Percentiles rank a stretch among this genome's conserved stretches.
Evolutionary conservation across 2,329 filamentous ascomycete genomes (phyloP).

Genomic region (Alternaria arbusti): DNA sequence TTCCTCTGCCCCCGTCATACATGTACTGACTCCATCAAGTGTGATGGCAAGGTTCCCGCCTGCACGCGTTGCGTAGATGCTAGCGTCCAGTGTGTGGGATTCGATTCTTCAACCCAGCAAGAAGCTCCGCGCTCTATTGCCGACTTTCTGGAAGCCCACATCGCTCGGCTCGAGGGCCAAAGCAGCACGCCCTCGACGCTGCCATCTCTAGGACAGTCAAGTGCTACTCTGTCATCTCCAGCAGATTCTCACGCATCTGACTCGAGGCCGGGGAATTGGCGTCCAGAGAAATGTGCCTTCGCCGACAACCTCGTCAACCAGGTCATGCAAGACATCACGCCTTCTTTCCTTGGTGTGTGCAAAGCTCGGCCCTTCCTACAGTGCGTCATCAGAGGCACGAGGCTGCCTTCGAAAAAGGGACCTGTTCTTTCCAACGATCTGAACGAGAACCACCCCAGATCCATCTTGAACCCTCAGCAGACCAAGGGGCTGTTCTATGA

Average conservation of each 20-base stretch:
- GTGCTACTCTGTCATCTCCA: slow-evolving; percentile 32
- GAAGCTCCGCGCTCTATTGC: slow-evolving; percentile 44
- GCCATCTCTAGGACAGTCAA: slow-evolving; percentile 20
- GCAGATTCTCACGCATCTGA: slow-evolving; percentile 34
- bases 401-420: slow-evolving; percentile 43
- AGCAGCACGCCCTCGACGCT: slow-evolving; percentile 21
- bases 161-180: slow-evolving; percentile 33
- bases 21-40: slow-evolving; percentile 26
- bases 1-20: background rate
- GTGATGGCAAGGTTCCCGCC: slow-evolving; percentile 45
- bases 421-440: slow-evolving; percentile 44
- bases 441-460: slow-evolving; percentile 45
- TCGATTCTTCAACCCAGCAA: slow-evolving; percentile 43
- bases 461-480: slow-evolving; percentile 46
- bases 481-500: slow-evolving; percentile 32
- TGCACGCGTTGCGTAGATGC: slow-evolving; percentile 44
- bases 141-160: slow-evolving; percentile 42
- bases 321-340: slow-evolving; percentile 45
- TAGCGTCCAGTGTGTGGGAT: slow-evolving; percentile 41
- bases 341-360: slow-evolving; percentile 45
- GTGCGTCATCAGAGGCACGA: slow-evolving; percentile 45
- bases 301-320: slow-evolving; percentile 42
- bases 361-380: slow-evolving; percentile 40
- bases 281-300: slow-evolving; percentile 35
- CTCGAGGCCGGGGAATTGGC: slow-evolving; percentile 13